Base-by-base conservation (phyloP, 2,329 filamentous ascomycete genomes). In the Aspergillus fijiensis region DNA sequence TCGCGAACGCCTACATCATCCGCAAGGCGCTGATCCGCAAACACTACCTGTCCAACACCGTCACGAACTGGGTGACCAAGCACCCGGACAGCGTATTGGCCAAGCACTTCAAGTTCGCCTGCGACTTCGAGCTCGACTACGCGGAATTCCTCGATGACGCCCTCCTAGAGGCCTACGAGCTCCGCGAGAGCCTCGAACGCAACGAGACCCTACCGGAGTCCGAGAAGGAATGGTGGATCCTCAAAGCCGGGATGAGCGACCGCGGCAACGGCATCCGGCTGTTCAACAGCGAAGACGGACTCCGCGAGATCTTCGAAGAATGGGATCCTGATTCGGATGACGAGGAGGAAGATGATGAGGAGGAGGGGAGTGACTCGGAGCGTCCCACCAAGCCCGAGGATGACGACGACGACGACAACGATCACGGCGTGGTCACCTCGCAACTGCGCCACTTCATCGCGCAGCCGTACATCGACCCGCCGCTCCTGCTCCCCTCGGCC, bases 231-330 rank as follows among this genome's bases (percentile, higher is more conserved):
- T 99, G 94, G 94, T 99, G 95, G 95, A 98, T 99, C 66, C 76
- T 99, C 61, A 99, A 99, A 77, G 94, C 95, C 0, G 90, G 94
- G 9, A 98, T 99, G 95, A 96, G 92, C 74, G 95, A 99, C 73
- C 85, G 94, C 25, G 95, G 94, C 0, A 93, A 97, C 73, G 95
- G 95, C 1, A 97, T 99, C 60, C 81, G 91, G 45, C 80, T 99
- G 0, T 99, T 99, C 75, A 90, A 87, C 68, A 91, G 87, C 2
- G 90, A 95, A 80, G 87, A 89, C 58, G 88, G 96, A 71, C 79
- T 99, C n/a, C 89, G 89, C 62, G 83, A 73, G 14, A 95, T 99
- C 57, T 99, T 98, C 71, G 92, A 97, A 67, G 88, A 86, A 59
- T 99, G 95, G 92, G 94, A 97, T 16, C 85, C 86, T 3, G 74